A percentile compares a stretch with the other conserved stretches of the same genome.
These are phyloP conservation scores for Coniella lustricola DNA, from an alignment of 2,329 filamentous ascomycete genomes.

Conservation along the genomic window DNA sequence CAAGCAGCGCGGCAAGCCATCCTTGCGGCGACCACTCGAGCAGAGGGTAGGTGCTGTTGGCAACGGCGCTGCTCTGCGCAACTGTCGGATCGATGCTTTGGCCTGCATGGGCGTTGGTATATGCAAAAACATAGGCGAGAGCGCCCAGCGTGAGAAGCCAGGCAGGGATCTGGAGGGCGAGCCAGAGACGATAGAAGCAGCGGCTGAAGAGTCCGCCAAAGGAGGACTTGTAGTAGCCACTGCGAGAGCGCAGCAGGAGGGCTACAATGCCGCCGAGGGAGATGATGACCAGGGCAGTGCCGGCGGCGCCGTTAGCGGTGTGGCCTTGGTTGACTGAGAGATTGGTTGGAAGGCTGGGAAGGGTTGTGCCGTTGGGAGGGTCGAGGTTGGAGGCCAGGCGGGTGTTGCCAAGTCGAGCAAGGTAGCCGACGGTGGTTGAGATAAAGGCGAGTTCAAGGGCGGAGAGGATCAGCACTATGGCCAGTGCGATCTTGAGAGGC, in stretches of 20 bases:
- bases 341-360: conserved; percentile 25
- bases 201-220: conserved; percentile 5
- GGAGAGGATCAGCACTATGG: conserved; percentile 29
- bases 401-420: conserved; percentile 26
- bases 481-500: conserved; percentile 21
- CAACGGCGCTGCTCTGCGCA: conserved; percentile 18
- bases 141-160: conserved; percentile 29
- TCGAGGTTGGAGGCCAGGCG: conserved; percentile 22
- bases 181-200: conserved; percentile 29
- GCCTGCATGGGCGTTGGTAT: conserved; percentile 23
- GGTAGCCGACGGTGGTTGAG: conserved; percentile 31
- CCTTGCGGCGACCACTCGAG: conserved; percentile 32
- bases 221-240: conserved; percentile 18
- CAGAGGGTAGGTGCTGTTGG: conserved; percentile 23
- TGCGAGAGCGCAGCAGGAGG: conserved; percentile 23
- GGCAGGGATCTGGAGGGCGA: conserved; percentile 27
- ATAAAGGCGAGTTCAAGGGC: conserved; percentile 33
- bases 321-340: conserved; percentile 34
- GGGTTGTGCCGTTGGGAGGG: conserved; percentile 18
- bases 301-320: conserved; percentile 34
- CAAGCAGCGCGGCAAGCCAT: conserved; percentile 30
- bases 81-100: conserved; percentile 26
- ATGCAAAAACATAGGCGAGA: conserved; percentile 30
- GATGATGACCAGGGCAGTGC: conserved; percentile 29
- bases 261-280: conserved; percentile 27